These are phyloP conservation scores for Claviceps humidiphila DNA, from an alignment of 2,329 filamentous ascomycete species.

Conservation along the genomic window DNA sequence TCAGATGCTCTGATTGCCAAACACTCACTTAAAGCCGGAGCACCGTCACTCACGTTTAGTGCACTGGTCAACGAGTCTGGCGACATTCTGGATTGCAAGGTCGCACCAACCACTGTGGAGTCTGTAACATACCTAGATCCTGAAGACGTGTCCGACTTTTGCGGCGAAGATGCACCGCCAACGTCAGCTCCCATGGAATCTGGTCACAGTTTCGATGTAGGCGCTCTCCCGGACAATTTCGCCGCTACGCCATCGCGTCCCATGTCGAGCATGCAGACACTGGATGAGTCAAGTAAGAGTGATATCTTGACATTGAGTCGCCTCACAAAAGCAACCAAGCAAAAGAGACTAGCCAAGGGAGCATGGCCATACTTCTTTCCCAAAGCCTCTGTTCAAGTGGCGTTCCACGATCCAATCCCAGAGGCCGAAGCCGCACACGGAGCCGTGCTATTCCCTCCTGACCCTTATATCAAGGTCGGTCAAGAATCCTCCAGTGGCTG, in stretches of 20 bases:
- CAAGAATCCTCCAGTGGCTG: conserved; percentile 18
- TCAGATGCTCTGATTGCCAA: conserved; percentile 29
- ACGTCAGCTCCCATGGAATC: conserved; percentile 2
- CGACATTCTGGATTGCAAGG: conserved; percentile 37
- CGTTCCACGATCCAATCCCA: conserved; percentile 22
- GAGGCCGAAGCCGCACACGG: conserved; percentile 6
- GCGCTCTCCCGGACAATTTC: conserved; percentile 10
- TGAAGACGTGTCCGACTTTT: conserved; percentile 31
- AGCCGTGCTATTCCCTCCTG: conserved; percentile 22
- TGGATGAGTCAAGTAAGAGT: conserved; percentile 28
- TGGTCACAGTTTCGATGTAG: conserved; percentile 16
- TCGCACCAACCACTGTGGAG: conserved; percentile 39
- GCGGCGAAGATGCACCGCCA: conserved; percentile 21
- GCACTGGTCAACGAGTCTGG: conserved; percentile 41
- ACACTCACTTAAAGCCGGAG: conserved; percentile 40
- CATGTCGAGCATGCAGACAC: conserved; percentile 29
- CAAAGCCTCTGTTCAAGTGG: conserved; percentile 29
- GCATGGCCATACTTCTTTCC: conserved; percentile 36
- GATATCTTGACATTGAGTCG: conserved; percentile 35
- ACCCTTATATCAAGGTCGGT: conserved; percentile 35
- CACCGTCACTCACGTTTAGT: conserved; percentile 49
- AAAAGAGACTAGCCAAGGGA: conserved; percentile 30
- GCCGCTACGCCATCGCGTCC: conserved; percentile 19
- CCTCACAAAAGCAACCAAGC: conserved; percentile 33
- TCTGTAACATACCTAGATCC: conserved; percentile 46